Base-by-base conservation (phyloP, 129 eudicot genomes). In the Centella asiatica region DNA sequence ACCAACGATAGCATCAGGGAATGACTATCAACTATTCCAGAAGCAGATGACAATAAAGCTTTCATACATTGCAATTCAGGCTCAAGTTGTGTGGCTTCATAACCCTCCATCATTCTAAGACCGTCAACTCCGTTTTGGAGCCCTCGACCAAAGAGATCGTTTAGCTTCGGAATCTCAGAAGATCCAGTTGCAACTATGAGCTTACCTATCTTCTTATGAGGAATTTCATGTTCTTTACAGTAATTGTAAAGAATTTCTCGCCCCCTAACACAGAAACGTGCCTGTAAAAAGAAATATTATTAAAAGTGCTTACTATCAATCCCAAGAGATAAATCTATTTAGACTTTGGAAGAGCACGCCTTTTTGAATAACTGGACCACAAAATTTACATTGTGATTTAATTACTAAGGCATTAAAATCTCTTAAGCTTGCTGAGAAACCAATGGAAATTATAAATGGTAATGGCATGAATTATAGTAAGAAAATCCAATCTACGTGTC, bases 21-120 rank as follows among this genome's bases (percentile, higher is more conserved):
- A 71, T 90, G 97, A 0, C 81, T 59, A 66, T 90, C 94, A 20
- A 90, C 80, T 68, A 90, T 90, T 66, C 97, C 97, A 4, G 97
- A 86, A 56, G 73, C 69, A 46, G 97, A 89, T 18, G 97, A 90
- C 65, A 76, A 60, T 49, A 90, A 66, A 42, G 97, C 97, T 90
- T 67, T 79, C 10, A 69, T 34, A 64, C 97, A 90, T 42, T 73
- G 84, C 69, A 90, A 71, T 54, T 90, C 84, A 18, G 95, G 95
- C 67, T 90, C 97, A 62, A 86, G 47, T 26, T 29, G 32, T 76
- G 17, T 77, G 50, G 95, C 97, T 70, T 90, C 95, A 44, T 70
- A 25, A 26, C 78, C 94, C 54, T 90, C 90, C 83, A 90, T 74
- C 75, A 90, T 61, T 65, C 74, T 81, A 49, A 90, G 69, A 61